phyloP scores from a whole-genome alignment of 1,284 basidiomycete species.

The Agroathelia rolfsii region DNA sequence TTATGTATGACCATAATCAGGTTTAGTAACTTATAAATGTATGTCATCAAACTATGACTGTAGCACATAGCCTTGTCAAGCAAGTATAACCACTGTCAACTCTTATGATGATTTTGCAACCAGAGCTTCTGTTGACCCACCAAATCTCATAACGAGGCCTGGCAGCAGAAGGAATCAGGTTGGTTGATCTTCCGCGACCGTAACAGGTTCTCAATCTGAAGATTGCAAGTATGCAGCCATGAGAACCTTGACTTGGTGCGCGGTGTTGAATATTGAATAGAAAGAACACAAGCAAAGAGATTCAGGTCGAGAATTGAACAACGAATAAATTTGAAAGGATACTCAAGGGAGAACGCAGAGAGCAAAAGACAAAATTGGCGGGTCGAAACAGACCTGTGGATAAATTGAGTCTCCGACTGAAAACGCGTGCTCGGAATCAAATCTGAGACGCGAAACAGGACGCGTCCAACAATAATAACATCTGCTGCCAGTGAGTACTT shows the following conservation, averaged over 20 bases:
- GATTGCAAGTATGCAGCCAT: too few species aligned
- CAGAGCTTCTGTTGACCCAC: slow-evolving; percentile 2
- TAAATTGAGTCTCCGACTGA: too few species aligned
- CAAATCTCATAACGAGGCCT: slow-evolving; percentile 4
- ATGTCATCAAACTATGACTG: slow-evolving; percentile 5
- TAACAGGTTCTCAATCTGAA: slow-evolving; percentile 4
- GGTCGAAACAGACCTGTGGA: too few species aligned
- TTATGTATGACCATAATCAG: too few species aligned
- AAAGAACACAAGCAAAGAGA: slow-evolving; percentile 3
- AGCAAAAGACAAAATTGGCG: too few species aligned
- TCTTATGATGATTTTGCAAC: neutral
- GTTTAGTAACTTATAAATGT: too few species aligned
- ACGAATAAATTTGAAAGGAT: too few species aligned
- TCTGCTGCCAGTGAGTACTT: too few species aligned
- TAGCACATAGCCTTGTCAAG: neutral
- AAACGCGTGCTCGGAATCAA: too few species aligned
- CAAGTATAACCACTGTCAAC: slow-evolving; percentile 1
- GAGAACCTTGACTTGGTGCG: slow-evolving; percentile 5
- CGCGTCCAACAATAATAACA: too few species aligned
- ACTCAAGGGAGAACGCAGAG: too few species aligned
- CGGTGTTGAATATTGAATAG: neutral
- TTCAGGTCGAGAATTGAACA: slow-evolving; percentile 6
- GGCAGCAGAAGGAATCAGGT: slow-evolving; percentile 1
- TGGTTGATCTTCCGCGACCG: slow-evolving; percentile 4
- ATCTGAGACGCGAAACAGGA: too few species aligned